Percentiles rank a stretch among this genome's conserved stretches.
These are phyloP conservation scores for Hypomyces perniciosus DNA, from an alignment of 2,329 filamentous ascomycete species.

Conservation along the genomic window DNA sequence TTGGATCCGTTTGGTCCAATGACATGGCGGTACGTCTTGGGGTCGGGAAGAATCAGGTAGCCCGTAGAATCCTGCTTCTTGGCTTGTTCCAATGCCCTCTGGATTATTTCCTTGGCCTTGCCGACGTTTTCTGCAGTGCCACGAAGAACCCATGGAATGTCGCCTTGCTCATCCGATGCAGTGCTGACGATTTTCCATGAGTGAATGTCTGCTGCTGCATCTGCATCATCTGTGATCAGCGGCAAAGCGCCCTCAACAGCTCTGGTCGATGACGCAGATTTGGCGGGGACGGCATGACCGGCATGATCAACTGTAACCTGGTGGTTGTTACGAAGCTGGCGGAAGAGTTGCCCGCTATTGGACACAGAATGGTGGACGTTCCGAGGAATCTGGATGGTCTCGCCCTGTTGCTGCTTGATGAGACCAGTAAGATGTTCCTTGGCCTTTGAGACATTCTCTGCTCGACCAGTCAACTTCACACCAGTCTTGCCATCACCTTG, in stretches of 20 bases:
- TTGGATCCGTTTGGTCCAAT: constrained; percentile 85
- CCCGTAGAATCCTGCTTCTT: constrained; percentile 67
- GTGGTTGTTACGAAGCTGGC: constrained; percentile 76
- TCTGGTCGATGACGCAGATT: constrained; percentile 51
- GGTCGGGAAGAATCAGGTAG: constrained; percentile 85
- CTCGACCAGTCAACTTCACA: constrained; percentile 77
- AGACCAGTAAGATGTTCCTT: constrained; percentile 77
- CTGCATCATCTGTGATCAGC: constrained; percentile 85
- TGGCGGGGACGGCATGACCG: constrained; percentile 69
- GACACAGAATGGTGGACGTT: constrained; percentile 77
- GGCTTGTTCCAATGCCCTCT: constrained; percentile 66
- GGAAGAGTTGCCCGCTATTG: constrained; percentile 91
- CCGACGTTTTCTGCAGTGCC: constrained; percentile 72
- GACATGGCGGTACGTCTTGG: constrained; percentile 81
- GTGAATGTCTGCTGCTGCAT: constrained; percentile 58
- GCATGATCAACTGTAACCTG: constrained; percentile 89
- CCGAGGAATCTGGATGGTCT: constrained; percentile 78
- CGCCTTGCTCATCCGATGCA: constrained; percentile 55
- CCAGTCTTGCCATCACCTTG: constrained; percentile 79
- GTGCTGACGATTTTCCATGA: constrained; percentile 77
- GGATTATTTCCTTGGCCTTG: constrained; percentile 72
- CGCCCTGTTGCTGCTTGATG: constrained; percentile 80
- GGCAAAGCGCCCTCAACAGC: constrained; percentile 63
- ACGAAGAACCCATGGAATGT: constrained; percentile 85
- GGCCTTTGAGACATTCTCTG: constrained; percentile 73